phyloP scores from a whole-genome alignment of 768 basidiomycete genomes.

The Lactarius psammicola region DNA sequence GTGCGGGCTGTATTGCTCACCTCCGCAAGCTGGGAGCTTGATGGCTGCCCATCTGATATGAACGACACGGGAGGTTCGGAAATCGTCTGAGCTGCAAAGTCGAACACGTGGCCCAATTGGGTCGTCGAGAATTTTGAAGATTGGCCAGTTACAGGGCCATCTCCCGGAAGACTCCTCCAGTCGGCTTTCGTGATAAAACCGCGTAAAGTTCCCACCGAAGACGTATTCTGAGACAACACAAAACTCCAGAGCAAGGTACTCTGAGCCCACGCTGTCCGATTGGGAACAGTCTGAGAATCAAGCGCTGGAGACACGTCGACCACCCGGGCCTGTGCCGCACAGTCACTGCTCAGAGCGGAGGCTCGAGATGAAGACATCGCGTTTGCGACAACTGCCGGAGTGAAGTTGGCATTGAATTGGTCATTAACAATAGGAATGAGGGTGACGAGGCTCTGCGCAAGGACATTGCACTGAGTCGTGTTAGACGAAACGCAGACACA shows the following conservation, averaged over 20 bases:
- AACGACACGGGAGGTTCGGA: constrained; percentile 47
- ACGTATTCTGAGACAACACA: constrained; percentile 48
- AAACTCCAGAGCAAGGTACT: constrained; percentile 60
- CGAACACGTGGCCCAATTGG: constrained; percentile 52
- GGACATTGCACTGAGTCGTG: constrained; percentile 45
- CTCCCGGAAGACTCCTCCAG: constrained; percentile 45
- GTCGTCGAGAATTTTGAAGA: constrained; percentile 42
- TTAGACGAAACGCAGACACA: constrained; percentile 56
- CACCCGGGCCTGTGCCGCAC: constrained; percentile 51
- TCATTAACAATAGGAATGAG: constrained; percentile 51
- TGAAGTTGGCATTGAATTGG: constrained; percentile 48
- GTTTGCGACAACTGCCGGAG: constrained; percentile 43
- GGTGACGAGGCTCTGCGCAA: constrained; percentile 53
- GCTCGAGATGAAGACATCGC: constrained; percentile 54
- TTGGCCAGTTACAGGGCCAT: constrained; percentile 41
- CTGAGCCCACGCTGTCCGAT: constrained; percentile 57
- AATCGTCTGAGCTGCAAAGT: constrained; percentile 59
- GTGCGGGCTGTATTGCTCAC: constrained; percentile 41
- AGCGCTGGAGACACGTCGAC: constrained; percentile 54
- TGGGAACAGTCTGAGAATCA: constrained; percentile 41
- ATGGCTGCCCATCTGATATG: constrained; percentile 46
- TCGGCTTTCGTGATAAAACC: constrained; percentile 48
- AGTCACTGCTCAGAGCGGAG: constrained; percentile 43
- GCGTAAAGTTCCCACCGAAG: constrained; percentile 41
- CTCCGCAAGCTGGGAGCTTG: constrained; percentile 43